Conservation (phyloP, 768 basidiomycete genomes). For the Rubroboletus pulcherrimus region DNA sequence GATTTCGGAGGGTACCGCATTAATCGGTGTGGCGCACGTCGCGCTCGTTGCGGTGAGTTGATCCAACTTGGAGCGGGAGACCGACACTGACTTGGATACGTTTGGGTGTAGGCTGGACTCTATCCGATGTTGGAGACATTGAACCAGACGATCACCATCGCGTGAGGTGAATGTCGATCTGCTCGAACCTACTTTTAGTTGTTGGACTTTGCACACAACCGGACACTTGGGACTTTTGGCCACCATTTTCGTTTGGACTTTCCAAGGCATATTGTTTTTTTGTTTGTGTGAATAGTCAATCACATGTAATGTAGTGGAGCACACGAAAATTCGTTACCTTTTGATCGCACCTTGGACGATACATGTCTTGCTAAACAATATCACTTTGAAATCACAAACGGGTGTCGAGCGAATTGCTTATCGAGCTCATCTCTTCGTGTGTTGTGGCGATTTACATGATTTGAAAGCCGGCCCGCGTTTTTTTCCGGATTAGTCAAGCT, state of each 20-base stretch:
- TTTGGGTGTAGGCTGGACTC: conserved; percentile 29
- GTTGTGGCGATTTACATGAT: no score
- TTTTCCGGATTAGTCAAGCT: no score
- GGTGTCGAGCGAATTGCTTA: no score
- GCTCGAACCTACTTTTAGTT: neutral
- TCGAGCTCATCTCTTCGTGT: no score
- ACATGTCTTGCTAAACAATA: no score
- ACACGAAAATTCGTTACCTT: neutral
- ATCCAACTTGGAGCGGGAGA: neutral
- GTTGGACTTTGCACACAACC: neutral
- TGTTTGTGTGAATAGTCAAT: neutral
- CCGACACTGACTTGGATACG: neutral
- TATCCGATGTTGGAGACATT: conserved; percentile 30
- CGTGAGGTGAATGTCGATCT: conserved; percentile 4
- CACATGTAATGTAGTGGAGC: neutral
- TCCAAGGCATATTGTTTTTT: neutral
- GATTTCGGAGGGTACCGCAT: conserved; percentile 28
- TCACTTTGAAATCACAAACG: no score
- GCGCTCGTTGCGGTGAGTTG: conserved; percentile 39
- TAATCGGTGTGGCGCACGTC: conserved; percentile 37
- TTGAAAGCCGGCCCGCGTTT: no score
- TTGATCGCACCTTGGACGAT: neutral
- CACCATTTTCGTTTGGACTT: neutral
- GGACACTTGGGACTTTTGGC: neutral
- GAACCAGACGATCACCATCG: conserved; percentile 30